phyloP scores from a whole-genome alignment of 805 yeast genomes.

The Pichia occidentalis region DNA sequence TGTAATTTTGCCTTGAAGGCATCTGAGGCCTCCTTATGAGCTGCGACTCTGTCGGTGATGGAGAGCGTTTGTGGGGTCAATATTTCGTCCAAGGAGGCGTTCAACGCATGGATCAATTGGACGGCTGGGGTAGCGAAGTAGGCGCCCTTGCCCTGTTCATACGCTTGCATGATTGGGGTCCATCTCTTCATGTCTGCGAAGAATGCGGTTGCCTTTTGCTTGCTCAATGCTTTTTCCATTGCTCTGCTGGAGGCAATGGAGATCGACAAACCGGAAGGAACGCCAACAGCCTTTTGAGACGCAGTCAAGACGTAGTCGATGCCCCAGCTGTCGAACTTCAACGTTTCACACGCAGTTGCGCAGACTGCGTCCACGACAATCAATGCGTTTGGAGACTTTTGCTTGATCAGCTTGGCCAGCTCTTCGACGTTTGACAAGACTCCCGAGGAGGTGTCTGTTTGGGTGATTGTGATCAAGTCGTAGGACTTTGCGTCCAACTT shows the following conservation, averaged over 20 bases:
- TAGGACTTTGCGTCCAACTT: conserved; percentile 45
- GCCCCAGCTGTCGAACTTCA: conserved; percentile 85
- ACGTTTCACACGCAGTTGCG: conserved; percentile 82
- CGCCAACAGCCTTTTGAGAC: conserved; percentile 93
- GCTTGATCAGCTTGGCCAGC: conserved; percentile 54
- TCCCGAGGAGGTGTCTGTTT: conserved; percentile 96
- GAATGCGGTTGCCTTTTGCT: conserved; percentile 44
- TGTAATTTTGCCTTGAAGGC: conserved; percentile 55
- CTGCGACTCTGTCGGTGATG: conserved; percentile 54
- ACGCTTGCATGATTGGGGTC: conserved; percentile 83
- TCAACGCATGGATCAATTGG: conserved; percentile 76
- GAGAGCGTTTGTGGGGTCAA: conserved; percentile 31
- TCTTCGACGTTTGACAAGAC: conserved; percentile 67
- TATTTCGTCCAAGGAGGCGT: conserved; percentile 68
- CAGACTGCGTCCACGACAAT: conserved; percentile 92
- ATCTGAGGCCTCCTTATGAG: conserved; percentile 56
- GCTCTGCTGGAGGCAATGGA: conserved; percentile 74
- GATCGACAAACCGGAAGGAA: conserved; percentile 85
- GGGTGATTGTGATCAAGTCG: conserved; percentile 76
- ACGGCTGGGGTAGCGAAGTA: conserved; percentile 98
- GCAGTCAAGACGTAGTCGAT: conserved; percentile 85
- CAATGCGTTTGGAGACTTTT: conserved; percentile 70
- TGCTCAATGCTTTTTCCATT: conserved; percentile 47
- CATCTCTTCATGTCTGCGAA: conserved; percentile 75
- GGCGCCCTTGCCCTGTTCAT: conserved; percentile 71